Evolutionary conservation across 768 basidiomycete species (phyloP), one percentile per base, ranked within the genome.

Genomic region (Suillus brevipes): DNA sequence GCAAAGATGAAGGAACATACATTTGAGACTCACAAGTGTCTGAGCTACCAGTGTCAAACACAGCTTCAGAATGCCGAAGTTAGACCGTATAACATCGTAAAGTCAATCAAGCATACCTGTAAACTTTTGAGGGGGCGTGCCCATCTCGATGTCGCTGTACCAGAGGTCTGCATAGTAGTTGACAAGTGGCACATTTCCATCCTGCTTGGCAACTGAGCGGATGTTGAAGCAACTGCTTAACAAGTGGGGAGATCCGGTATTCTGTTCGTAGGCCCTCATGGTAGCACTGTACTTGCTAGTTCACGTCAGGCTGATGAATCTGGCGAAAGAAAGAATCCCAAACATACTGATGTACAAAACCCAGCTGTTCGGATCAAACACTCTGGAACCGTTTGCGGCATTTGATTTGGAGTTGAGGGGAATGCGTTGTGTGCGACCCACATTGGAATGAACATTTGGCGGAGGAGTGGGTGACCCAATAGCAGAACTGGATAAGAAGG

Each of bases 31-130:
- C 61, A 69, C 72, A 65, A 13, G 82, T 69, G 68, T 86, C 85
- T 65, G 81, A 78, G 53, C 83, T 84, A 50, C 84, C 82, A 14
- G 83, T 84, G 68, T 84, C 83, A 64, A 82, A 81, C 66, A 82
- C 81, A 57, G 82, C 82, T 82, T 37, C 38, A 34, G 23, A 49
- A 12, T 18, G 60, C 31, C 7, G 18, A 1, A 53, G 66, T 55
- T 12, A 55, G 31, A n/a, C 28, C 61, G 49, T 1, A 38, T 34
- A 36, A 34, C 2, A 34, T 45, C 18, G 36, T 28, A 50, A 10
- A 49, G 31, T 9, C 1, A 6, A 63, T 62, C 20, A 20, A 6
- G n/a, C 64, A 69, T 63, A 82, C 81, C 79, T 58, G 72, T 77
- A 66, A 79, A 84, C 2, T 57, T 40, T 60, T 72, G 67, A 2